A percentile compares a stretch with the other conserved stretches of the same genome.
These are phyloP conservation scores for Phlegmacium glaucopus DNA, from an alignment of 768 basidiomycete genomes.

Conservation along the genomic window DNA sequence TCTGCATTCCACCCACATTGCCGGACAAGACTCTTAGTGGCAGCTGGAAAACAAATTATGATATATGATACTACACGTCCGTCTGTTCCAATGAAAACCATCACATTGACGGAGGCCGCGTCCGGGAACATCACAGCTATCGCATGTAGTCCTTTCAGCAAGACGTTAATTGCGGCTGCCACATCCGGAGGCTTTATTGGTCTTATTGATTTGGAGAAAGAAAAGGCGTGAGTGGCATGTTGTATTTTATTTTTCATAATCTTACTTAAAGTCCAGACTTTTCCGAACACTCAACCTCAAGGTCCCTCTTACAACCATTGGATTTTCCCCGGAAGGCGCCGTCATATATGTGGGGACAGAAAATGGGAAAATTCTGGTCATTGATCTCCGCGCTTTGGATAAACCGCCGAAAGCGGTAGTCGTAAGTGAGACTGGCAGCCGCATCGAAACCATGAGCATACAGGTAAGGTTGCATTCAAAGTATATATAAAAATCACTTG, in stretches of 20 bases:
- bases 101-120: constrained; percentile 42
- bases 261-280: constrained; percentile 35
- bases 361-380: constrained; percentile 56
- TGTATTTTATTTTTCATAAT: not conserved
- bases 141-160: constrained; percentile 73
- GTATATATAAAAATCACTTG: not conserved
- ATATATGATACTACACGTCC: constrained; percentile 64
- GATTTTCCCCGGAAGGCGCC: constrained; percentile 69
- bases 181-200: constrained; percentile 51
- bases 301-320: constrained; percentile 51
- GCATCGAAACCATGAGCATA: constrained; percentile 52
- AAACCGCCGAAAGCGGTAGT: constrained; percentile 54
- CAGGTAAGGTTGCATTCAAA: constrained; percentile 42
- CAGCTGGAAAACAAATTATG: constrained; percentile 46
- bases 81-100: constrained; percentile 49
- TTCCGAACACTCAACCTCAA: constrained; percentile 57
- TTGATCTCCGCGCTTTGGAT: constrained; percentile 65
- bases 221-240: constrained; percentile 50
- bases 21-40: constrained; percentile 58
- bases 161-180: constrained; percentile 60
- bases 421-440: constrained; percentile 44
- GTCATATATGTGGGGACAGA: constrained; percentile 64
- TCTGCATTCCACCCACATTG: constrained; percentile 63
- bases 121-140: constrained; percentile 52
- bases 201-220: constrained; percentile 72